Evolutionary conservation across 2,329 filamentous ascomycete species (phyloP).

Genomic region (Fusarium irregulare): DNA sequence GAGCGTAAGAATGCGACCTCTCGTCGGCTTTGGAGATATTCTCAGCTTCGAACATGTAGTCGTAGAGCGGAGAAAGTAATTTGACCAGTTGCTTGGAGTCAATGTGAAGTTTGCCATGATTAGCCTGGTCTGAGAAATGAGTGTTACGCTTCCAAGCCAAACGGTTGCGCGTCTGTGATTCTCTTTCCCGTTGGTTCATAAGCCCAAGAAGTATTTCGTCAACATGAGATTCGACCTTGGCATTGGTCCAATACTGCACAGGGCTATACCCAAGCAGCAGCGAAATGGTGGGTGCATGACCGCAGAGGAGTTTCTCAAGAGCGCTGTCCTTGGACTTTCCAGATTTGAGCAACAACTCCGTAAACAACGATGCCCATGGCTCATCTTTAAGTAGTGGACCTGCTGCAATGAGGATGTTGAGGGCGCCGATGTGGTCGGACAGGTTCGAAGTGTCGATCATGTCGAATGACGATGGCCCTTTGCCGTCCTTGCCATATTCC

Average conservation of each 20-base stretch:
- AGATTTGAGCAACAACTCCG: conserved; percentile 56
- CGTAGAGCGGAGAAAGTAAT: conserved; percentile 57
- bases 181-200: conserved; percentile 17
- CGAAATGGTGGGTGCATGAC: conserved; percentile 59
- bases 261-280: conserved; percentile 63
- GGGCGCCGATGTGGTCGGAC: conserved; percentile 53
- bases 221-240: conserved; percentile 54
- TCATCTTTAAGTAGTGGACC: conserved; percentile 58
- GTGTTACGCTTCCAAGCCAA: conserved; percentile 53
- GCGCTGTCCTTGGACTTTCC: conserved; percentile 41
- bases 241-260: conserved; percentile 63
- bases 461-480: conserved; percentile 61
- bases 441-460: conserved; percentile 66
- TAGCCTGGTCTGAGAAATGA: conserved; percentile 44
- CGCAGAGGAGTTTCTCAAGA: conserved; percentile 58
- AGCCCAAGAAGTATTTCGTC: conserved; percentile 53
- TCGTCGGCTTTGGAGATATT: conserved; percentile 39
- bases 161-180: conserved; percentile 46
- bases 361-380: conserved; percentile 61
- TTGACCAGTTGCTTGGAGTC: conserved; percentile 53
- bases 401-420: conserved; percentile 56
- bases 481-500: conserved; percentile 52
- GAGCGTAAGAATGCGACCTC: conserved; percentile 39
- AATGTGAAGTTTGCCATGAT: conserved; percentile 47
- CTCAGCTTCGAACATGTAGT: conserved; percentile 59